Percentiles rank a stretch among this genome's conserved stretches.
These are phyloP conservation scores for Lachancea mirantina DNA, from an alignment of 805 yeast genomes.

Conservation along the genomic window DNA sequence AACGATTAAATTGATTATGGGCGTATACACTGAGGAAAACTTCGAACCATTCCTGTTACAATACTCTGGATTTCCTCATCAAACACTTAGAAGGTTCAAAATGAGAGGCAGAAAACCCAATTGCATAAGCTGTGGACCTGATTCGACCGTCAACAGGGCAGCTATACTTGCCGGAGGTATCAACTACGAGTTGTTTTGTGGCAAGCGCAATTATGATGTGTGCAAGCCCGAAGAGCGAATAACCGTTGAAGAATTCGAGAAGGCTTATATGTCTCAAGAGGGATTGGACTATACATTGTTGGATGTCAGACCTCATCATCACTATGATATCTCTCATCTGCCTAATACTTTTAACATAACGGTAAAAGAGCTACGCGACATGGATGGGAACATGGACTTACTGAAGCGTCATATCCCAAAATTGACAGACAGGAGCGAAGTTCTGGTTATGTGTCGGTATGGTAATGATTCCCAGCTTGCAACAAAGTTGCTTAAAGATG, in stretches of 20 bases:
- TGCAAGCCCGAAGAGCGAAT: conserved; percentile 42
- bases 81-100: conserved; percentile 62
- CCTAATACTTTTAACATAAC: conserved; percentile 59
- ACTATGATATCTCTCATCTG: conserved; percentile 59
- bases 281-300: conserved; percentile 34
- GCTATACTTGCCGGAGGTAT: conserved; percentile 41
- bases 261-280: conserved; percentile 24
- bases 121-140: conserved; percentile 61
- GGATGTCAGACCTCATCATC: conserved; percentile 80
- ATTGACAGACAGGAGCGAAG: conserved; percentile 21
- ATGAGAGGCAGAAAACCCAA: conserved; percentile 60
- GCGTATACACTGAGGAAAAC: conserved; percentile 40
- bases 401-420: conserved; percentile 23
- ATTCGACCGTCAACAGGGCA: conserved; percentile 43
- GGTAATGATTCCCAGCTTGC: conserved; percentile 92
- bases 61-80: conserved; percentile 62
- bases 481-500: conserved; percentile 45
- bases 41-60: conserved; percentile 65
- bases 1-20: conserved; percentile 64
- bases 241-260: conserved; percentile 30
- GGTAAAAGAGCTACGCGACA: conserved; percentile 37
- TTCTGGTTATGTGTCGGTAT: conserved; percentile 69
- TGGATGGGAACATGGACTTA: conserved; percentile 25
- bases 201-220: conserved; percentile 43
- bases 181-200: conserved; percentile 74